Evolutionary conservation across 768 basidiomycete species (phyloP), one percentile per base, ranked within the genome.

Genomic region (Panaeolus cyanescens): DNA sequence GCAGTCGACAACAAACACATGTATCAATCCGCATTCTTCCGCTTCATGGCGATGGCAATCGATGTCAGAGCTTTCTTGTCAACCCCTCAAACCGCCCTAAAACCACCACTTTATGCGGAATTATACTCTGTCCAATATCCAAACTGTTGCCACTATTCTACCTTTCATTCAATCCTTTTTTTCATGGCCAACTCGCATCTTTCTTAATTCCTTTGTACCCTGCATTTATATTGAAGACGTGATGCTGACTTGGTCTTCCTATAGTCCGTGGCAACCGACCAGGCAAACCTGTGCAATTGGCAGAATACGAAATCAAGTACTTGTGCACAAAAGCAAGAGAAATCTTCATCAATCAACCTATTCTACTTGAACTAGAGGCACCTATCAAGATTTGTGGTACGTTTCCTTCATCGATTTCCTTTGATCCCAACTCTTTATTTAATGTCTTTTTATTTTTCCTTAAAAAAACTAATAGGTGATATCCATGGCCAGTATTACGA

Each of bases 401-500:
- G 93, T 81, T 28, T 3, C 56, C 63, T 31, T 5, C 10, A 6
- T 39, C 28, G n/a, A 45, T 42, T 31, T 32, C 58, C 64, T 67
- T 72, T 69, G 65, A 40, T 65, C 61, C 65, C 32, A 65, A 56
- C 33, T 28, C 34, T 40, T 25, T 56, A 54, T 31, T n/a, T n/a
- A n/a, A n/a, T n/a, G n/a, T n/a, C n/a, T n/a, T n/a, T n/a, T n/a
- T n/a, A n/a, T n/a, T n/a, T n/a, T n/a, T n/a, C n/a, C n/a, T n/a
- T n/a, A n/a, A n/a, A n/a, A n/a, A n/a, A n/a, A n/a, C n/a, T 20
- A 19, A 25, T 61, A 97, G 96, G 96, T 74, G 96, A 99, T 77
- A 98, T 99, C 69, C 97, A 99, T 69, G 96, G 97, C 65, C 97
- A 99, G 81, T 99, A 99, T 80, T 98, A 98, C 77, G 96, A 99